Base-by-base conservation (phyloP, 2,329 filamentous ascomycete genomes). In the Incumbomyces delicatus region DNA sequence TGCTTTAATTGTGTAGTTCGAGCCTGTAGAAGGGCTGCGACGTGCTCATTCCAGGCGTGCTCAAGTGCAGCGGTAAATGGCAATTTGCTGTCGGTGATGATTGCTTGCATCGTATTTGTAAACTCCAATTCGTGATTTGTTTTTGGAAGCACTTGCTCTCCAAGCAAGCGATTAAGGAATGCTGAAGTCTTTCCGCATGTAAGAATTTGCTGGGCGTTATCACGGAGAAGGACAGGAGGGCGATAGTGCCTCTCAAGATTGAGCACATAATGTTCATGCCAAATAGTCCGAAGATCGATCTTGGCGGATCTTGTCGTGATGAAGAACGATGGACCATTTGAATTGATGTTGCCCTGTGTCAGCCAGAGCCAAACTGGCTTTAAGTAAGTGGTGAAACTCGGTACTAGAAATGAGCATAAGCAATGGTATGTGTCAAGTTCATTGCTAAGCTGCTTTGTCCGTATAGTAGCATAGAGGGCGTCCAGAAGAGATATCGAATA, bases 121-220 rank as follows among this genome's bases (percentile, higher is more conserved):
- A 44, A 18, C 7, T 36, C 20, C 31, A 6, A 22, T n/a, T 12
- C 30, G 27, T 16, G 17, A 11, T 34, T 30, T 7, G 14, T 56
- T 18, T 59, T n/a, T 20, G n/a, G 4, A 5, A n/a, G 18, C 12
- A 8, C 12, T n/a, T 31, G 8, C 18, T 46, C 7, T n/a, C 11
- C 11, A 13, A 13, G 5, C 8, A 95, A 70, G 40, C 83, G 77
- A 50, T 81, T 82, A n/a, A 95, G 67, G 37, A 95, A 83, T 1
- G 92, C 78, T 46, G 92, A 81, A 57, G 84, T 94, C 64, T 95
- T 95, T 0, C 90, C 90, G 1, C 87, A 82, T 1, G 82, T 87
- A 57, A 95, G 90, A 32, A 95, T 87, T 51, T 81, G 84, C 18
- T 71, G 67, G 0, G 78, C 79, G 1, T 81, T 77, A 2, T 81